Conservation (phyloP, 441 rosid genomes). For the Raphanus hybrid region DNA sequence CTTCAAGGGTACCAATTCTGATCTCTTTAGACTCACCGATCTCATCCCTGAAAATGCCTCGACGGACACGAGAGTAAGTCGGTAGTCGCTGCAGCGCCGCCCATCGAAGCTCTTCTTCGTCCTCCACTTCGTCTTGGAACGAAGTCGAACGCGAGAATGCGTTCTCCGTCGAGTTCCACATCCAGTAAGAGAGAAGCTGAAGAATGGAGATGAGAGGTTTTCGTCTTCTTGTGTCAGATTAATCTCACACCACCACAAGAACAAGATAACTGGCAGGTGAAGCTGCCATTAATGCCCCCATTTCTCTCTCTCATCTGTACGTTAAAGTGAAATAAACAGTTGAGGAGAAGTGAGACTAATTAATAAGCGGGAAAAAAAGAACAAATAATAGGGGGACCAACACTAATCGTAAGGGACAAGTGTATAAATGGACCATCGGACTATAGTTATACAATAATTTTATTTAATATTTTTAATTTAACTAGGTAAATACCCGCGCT, state of each 20-base stretch:
- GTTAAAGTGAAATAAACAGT: slow-evolving; percentile 39
- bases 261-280: slow-evolving; percentile 54
- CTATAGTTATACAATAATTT: not conserved
- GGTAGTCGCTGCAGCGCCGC: slow-evolving; percentile 94
- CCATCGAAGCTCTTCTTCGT: slow-evolving; percentile 94
- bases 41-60: slow-evolving; percentile 77
- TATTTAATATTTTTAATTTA: not conserved
- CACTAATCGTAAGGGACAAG: not conserved
- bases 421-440: slow-evolving; percentile 12
- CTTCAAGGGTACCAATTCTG: slow-evolving; percentile 67
- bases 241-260: slow-evolving; percentile 37
- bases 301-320: slow-evolving; percentile 32
- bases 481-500: too few relatives aligned
- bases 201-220: slow-evolving; percentile 2
- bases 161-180: slow-evolving; percentile 94
- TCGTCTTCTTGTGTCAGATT: slow-evolving; percentile 22
- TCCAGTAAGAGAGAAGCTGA: slow-evolving; percentile 21
- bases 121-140: slow-evolving; percentile 62
- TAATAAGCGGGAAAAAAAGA: slow-evolving; percentile 71
- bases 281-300: slow-evolving; percentile 70
- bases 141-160: slow-evolving; percentile 72
- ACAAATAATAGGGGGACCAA: not conserved
- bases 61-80: slow-evolving; percentile 73
- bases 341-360: slow-evolving; percentile 49
- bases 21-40: slow-evolving; percentile 72